Base-by-base conservation (phyloP, 108 stramenopile genomes). In the Fragilaria radians region DNA sequence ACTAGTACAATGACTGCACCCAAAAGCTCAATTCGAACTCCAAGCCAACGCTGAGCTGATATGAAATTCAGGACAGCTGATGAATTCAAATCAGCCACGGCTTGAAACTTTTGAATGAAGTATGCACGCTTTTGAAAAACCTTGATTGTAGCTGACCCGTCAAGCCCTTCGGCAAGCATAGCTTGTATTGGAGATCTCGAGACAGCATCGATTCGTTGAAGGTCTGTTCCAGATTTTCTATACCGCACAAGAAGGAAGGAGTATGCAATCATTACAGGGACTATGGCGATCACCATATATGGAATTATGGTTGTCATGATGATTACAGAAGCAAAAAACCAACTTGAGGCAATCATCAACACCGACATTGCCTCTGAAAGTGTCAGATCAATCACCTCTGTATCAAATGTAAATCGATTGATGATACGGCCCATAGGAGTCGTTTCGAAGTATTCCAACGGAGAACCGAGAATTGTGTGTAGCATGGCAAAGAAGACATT, bases 341-440 rank as follows among this genome's bases (percentile, higher is more conserved):
- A 91, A 47, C 81, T 66, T 1, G 50, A 30, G 11, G 85, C 62
- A 33, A 83, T 88, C 46, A 91, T 70, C 18, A 88, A 68, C 59
- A 85, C 73, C 18, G 78, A 80, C 76, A 88, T 92, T n/a, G 71
- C 63, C 59, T 81, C 59, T 27, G 86, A 80, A 18, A 92, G 62
- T 0, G 80, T 75, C 18, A 87, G 64, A 59, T 92, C 91, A 26
- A 87, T 67, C 47, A 88, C 84, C 59, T 95, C 86, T 9, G 83
- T 73, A 66, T 97, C 96, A 66, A 89, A 95, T 5, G 91, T 90
- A 67, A 98, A 96, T 22, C 97, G 78, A 63, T 93, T 96, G 25
- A 95, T 58, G 36, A 97, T 83, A 18, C 97, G 81, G 25, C 97
- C 97, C 63, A 94, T 73, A 1, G 96, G 96, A 5, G 89, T 94